Percentiles rank a stretch among this genome's conserved stretches.
Evolutionary conservation across 2,329 filamentous ascomycete genomes (phyloP).

Genomic region (Aspergillus fumigatiaffinis): DNA sequence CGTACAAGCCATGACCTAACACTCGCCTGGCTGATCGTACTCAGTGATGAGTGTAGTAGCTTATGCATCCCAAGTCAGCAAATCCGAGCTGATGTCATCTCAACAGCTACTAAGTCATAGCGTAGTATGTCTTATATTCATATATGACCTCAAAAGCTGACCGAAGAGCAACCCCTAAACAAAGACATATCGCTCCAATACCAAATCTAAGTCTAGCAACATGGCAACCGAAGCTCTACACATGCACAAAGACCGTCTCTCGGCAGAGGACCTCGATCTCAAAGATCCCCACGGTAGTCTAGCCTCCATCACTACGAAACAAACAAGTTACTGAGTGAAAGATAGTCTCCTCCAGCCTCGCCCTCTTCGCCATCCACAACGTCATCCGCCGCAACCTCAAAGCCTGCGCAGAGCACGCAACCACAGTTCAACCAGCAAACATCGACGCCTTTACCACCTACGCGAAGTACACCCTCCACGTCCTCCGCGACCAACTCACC

Average conservation of each 20-base stretch:
- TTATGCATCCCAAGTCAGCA: background rate
- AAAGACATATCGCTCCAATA: too few relatives aligned
- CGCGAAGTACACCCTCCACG: constrained; percentile 3
- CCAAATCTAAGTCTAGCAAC: background rate
- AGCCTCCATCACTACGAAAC: too few relatives aligned
- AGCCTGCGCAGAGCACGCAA: constrained; percentile 1
- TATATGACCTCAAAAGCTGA: background rate
- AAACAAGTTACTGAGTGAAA: background rate
- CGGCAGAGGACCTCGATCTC: constrained; percentile 4
- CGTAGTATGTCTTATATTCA: background rate
- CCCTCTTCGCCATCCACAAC: constrained; percentile 7
- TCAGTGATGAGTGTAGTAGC: background rate
- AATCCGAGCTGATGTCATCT: background rate
- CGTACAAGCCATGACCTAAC: too few relatives aligned
- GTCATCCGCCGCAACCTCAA: constrained; percentile 5
- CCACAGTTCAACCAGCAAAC: background rate
- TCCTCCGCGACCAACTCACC: constrained; percentile 1
- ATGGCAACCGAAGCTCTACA: background rate
- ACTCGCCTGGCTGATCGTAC: background rate
- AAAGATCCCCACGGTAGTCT: constrained; percentile 3
- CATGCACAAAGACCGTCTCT: constrained; percentile 5
- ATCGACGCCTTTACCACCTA: constrained; percentile 2
- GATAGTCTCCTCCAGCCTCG: constrained; percentile 1
- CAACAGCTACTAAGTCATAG: background rate
- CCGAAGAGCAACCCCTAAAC: too few relatives aligned